Evolutionary conservation across 2,329 filamentous ascomycete genomes (phyloP).

Genomic region (Ophiocordyceps unilateralis): DNA sequence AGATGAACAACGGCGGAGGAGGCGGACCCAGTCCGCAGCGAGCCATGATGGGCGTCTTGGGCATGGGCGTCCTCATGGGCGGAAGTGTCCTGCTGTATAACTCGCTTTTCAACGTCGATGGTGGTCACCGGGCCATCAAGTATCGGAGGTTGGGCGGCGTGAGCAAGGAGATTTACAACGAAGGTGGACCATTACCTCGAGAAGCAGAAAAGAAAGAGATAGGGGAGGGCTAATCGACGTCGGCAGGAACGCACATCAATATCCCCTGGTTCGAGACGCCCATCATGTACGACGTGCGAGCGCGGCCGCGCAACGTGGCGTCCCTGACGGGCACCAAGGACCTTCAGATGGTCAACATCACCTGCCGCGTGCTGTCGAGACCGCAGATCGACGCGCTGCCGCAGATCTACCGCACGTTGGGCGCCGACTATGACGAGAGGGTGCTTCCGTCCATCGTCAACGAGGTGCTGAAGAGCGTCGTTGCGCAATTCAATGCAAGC

Average conservation of each 20-base stretch:
- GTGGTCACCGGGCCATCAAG: constrained; percentile 97
- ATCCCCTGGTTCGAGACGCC: constrained; percentile 97
- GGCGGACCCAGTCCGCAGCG: constrained; percentile 23
- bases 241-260: constrained; percentile 73
- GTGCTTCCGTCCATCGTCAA: constrained; percentile 96
- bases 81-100: constrained; percentile 32
- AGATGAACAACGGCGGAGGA: constrained; percentile 22
- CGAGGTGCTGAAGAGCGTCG: constrained; percentile 95
- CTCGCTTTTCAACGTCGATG: constrained; percentile 70
- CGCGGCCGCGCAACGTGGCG: constrained; percentile 89
- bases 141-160: constrained; percentile 88
- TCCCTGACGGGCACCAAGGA: constrained; percentile 98
- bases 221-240: neutral
- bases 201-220: neutral
- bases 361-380: constrained; percentile 91
- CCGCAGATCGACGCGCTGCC: constrained; percentile 78
- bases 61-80: constrained; percentile 20
- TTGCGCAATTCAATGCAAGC: constrained; percentile 96
- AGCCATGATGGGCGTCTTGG: constrained; percentile 14
- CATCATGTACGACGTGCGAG: constrained; percentile 92
- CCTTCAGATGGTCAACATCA: constrained; percentile 99
- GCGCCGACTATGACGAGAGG: constrained; percentile 90
- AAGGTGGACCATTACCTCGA: constrained; percentile 44
- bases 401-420: constrained; percentile 92
- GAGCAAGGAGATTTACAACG: constrained; percentile 85